Evolutionary conservation across 768 basidiomycete species (phyloP), one percentile per base, ranked within the genome.

Genomic region (Coprinopsis strossmayeri): DNA sequence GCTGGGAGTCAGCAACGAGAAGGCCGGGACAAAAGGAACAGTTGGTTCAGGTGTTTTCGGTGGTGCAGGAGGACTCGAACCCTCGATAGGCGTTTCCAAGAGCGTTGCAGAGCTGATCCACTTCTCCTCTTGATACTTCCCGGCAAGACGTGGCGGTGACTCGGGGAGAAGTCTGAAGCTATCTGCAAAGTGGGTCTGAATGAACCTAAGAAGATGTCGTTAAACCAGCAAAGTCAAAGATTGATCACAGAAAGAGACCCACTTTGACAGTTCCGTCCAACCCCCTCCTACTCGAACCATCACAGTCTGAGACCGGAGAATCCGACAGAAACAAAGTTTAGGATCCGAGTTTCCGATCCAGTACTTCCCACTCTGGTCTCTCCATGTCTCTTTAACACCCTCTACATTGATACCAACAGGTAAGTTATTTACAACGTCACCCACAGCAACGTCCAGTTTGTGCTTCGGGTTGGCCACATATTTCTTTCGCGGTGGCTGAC

Each of bases 211-310:
- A 46, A 25, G 26, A 3, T 7, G n/a, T n/a, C n/a, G n/a, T n/a
- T n/a, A 23, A 11, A 20, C 17, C 53, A 53, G 27, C 46, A 57
- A 41, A 38, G 17, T 21, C 40, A 39, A 40, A 27, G 41, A 42
- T 18, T 5, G 42, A 18, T 44, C 42, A 11, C 10, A 39, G 21
- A 30, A 9, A 28, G 28, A 47, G 21, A 72, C 84, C 39, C 62
- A 94, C 92, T 83, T 91, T 17, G 90, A 91, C 45, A 97, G 67
- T 63, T 95, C 92, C 48, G 80, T 71, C 93, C 93, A 97, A 15
- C 94, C 94, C 28, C 94, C 94, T 23, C 93, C 93, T 12, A 96
- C 91, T 51, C 93, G 80, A 37, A 97, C 93, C 93, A 96, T 96
- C 53, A 95, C 92, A 0, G 88, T 92, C 58, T 91, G 87, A 1